phyloP scores from a whole-genome alignment of 441 rosid genomes.

The Kokia cookei region DNA sequence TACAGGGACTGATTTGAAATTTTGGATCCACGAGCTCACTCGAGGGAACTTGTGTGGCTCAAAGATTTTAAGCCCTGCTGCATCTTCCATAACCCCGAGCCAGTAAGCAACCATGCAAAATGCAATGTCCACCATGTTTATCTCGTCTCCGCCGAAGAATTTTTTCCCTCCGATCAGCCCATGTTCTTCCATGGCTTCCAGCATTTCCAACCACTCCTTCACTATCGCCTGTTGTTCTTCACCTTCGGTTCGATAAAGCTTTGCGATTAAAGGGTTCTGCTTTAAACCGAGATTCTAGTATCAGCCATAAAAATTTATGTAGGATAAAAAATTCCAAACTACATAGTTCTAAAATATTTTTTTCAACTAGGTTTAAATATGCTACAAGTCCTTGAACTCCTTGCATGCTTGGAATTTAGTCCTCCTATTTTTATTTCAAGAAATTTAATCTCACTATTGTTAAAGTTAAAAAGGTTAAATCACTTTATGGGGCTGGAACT shows the following conservation, averaged over 20 bases:
- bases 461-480: too few species aligned
- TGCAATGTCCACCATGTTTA: constrained; percentile 21
- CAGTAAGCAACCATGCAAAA: constrained; percentile 10
- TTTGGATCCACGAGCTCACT: constrained; percentile 14
- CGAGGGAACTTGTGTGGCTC: constrained; percentile 15
- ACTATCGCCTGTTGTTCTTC: constrained; percentile 21
- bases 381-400: too few species aligned
- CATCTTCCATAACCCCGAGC: constrained; percentile 14
- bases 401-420: too few species aligned
- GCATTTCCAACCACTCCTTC: constrained; percentile 15
- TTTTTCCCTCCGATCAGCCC: constrained; percentile 2
- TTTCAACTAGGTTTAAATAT: too few species aligned
- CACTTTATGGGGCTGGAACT: too few species aligned
- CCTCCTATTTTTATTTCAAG: too few species aligned
- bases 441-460: too few species aligned
- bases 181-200: constrained; percentile 17
- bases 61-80: background rate
- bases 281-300: background rate
- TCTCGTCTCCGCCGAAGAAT: constrained; percentile 22
- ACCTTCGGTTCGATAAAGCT: background rate
- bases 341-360: background rate
- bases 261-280: constrained; percentile 1
- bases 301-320: background rate
- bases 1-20: constrained; percentile 13
- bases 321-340: background rate